Evolutionary conservation across 345 rosid genomes (phyloP).

Genomic region (Iberis pinnata): DNA sequence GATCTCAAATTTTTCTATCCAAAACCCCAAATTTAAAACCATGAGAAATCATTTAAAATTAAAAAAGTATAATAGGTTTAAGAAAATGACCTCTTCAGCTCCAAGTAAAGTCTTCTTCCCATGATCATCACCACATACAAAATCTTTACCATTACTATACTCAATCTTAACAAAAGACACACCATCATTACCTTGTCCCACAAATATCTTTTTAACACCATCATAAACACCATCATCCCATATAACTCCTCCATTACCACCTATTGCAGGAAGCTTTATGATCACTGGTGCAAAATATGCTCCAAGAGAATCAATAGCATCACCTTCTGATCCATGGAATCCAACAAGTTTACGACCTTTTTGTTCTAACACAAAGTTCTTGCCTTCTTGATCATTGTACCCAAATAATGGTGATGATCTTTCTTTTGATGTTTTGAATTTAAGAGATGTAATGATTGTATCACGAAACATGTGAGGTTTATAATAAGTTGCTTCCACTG

Average conservation of each 20-base stretch:
- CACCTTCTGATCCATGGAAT: conserved; percentile 18
- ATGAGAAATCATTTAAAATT: not conserved
- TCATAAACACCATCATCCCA: conserved; percentile 17
- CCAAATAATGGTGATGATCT: conserved; percentile 19
- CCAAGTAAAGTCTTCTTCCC: not conserved
- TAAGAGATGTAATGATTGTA: conserved; percentile 17
- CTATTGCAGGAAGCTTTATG: not conserved
- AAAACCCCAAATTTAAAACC: not conserved
- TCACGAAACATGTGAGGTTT: not conserved
- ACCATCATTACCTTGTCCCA: not conserved
- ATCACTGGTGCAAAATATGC: conserved; percentile 22
- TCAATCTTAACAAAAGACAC: conserved; percentile 3
- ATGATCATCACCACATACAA: conserved; percentile 2
- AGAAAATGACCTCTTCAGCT: no score
- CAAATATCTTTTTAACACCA: not conserved
- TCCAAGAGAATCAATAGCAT: conserved; percentile 22
- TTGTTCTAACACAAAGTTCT: conserved; percentile 16
- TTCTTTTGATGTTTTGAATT: conserved; percentile 20
- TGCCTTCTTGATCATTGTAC: conserved; percentile 1
- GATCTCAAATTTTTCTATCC: no score
- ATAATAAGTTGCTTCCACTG: conserved; percentile 17
- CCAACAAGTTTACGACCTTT: conserved; percentile 14
- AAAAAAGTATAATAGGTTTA: no score
- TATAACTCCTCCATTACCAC: not conserved
- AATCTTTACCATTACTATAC: not conserved